These are phyloP conservation scores for Chalciporus chontae DNA, from an alignment of 768 basidiomycete genomes.

Conservation along the genomic window DNA sequence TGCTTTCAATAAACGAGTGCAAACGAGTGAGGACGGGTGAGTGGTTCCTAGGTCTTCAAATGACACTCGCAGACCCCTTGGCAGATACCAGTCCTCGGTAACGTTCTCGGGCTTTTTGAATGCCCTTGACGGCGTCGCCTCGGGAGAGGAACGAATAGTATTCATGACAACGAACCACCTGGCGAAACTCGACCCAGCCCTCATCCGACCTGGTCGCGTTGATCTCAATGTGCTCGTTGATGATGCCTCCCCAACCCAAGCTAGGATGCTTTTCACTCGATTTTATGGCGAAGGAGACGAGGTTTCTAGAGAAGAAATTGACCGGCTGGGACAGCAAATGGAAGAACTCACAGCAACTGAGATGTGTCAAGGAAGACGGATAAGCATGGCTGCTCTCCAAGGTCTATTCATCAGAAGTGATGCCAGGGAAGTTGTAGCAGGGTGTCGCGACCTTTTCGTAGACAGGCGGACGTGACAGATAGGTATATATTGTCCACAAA, in stretches of 20 bases:
- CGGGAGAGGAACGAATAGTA: constrained; percentile 95
- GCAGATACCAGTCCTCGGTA: constrained; percentile 88
- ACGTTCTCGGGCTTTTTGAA: constrained; percentile 98
- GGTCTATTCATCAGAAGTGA: constrained; percentile 86
- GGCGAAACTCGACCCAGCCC: constrained; percentile 83
- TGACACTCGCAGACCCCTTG: constrained; percentile 10
- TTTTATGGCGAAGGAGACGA: constrained; percentile 68
- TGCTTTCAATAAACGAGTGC: constrained; percentile 90
- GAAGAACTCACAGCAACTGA: constrained; percentile 52
- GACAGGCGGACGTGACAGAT: constrained; percentile 26
- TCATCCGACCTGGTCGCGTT: constrained; percentile 94
- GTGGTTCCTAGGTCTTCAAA: constrained; percentile 20
- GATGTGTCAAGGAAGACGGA: constrained; percentile 47
- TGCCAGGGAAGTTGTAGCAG: constrained; percentile 51
- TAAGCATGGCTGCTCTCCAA: constrained; percentile 97
- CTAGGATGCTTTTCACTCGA: constrained; percentile 67
- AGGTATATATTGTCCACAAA: constrained; percentile 9
- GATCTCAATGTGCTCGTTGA: constrained; percentile 82
- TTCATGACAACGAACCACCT: constrained; percentile 99
- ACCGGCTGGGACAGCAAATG: constrained; percentile 49
- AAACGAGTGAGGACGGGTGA: constrained; percentile 90
- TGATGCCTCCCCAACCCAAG: constrained; percentile 83
- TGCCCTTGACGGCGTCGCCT: constrained; percentile 95
- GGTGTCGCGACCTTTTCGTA: constrained; percentile 43
- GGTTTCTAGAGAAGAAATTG: constrained; percentile 33